Conservation (phyloP, 495 filamentous ascomycete genomes). For the Collariella sp. region DNA sequence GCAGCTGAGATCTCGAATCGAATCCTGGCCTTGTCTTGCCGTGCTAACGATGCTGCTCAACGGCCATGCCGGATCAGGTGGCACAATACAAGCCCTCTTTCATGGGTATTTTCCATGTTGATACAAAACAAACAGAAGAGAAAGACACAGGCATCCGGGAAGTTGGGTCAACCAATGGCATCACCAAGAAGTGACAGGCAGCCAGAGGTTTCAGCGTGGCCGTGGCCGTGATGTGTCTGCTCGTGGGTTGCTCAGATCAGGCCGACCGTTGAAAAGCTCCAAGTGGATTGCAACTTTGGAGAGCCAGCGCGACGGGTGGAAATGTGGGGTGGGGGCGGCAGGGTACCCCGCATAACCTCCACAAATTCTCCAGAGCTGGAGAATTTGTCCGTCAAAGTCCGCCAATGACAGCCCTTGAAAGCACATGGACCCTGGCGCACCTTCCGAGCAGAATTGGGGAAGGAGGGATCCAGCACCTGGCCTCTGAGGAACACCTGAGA, state of each 20-base stretch:
- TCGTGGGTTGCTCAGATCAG: neutral
- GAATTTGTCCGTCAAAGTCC: slow-evolving; percentile 18
- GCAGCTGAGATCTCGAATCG: neutral
- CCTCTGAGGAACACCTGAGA: neutral
- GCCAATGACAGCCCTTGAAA: slow-evolving; percentile 12
- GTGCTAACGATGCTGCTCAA: neutral
- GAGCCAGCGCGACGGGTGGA: neutral
- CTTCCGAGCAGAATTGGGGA: slow-evolving; percentile 2
- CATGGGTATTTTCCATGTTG: neutral
- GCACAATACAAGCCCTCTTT: too few relatives aligned
- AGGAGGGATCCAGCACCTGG: neutral
- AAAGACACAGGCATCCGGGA: neutral
- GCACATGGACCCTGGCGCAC: neutral
- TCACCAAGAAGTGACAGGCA: neutral
- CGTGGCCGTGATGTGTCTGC: neutral
- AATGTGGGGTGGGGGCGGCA: slow-evolving; percentile 4
- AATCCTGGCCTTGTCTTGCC: neutral
- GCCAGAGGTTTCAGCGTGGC: neutral
- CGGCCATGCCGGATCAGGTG: neutral
- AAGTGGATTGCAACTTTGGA: neutral
- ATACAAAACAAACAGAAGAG: neutral
- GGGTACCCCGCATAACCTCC: slow-evolving; percentile 15
- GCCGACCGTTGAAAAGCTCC: neutral
- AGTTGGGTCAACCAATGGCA: neutral
- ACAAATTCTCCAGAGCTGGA: slow-evolving; percentile 21